A percentile compares a stretch with the other conserved stretches of the same genome.
Evolutionary conservation across 176 grass and related monocot genomes (phyloP).

Genomic region (Secale cereale): DNA sequence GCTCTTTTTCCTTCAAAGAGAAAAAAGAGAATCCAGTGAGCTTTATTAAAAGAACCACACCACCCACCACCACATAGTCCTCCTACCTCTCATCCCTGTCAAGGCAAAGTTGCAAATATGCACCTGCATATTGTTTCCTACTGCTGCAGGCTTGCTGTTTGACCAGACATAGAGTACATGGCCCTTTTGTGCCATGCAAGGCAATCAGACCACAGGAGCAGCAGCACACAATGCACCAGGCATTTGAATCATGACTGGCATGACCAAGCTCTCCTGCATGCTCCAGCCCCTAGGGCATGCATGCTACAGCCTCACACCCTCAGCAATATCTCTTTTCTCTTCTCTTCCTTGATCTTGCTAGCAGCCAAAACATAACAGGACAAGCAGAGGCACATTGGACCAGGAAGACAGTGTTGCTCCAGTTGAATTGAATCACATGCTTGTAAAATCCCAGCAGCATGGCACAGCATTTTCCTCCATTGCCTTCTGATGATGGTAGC

Average conservation of each 20-base stretch:
- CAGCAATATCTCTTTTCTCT: neutral
- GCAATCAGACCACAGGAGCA: constrained; percentile 31
- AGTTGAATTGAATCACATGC: constrained; percentile 17
- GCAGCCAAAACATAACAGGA: constrained; percentile 43
- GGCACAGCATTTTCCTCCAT: neutral
- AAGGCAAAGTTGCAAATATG: constrained; percentile 52
- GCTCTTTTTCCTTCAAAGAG: neutral
- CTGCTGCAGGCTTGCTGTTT: constrained; percentile 41
- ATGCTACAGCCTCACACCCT: constrained; percentile 27
- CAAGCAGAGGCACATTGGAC: constrained; percentile 29
- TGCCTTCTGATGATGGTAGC: constrained; percentile 20
- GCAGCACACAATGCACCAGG: constrained; percentile 37
- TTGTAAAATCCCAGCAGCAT: constrained; percentile 16
- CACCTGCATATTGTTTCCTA: constrained; percentile 45
- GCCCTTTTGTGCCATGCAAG: constrained; percentile 62
- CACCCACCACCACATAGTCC: constrained; percentile 2
- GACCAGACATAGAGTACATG: constrained; percentile 34
- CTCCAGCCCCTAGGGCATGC: constrained; percentile 33
- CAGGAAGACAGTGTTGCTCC: constrained; percentile 17
- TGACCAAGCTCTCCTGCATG: constrained; percentile 38
- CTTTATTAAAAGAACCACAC: constrained; percentile 61
- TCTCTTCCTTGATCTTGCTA: constrained; percentile 29
- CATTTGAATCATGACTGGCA: constrained; percentile 50
- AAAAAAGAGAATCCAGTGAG: constrained; percentile 42
- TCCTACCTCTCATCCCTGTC: constrained; percentile 34